A percentile compares a stretch with the other conserved stretches of the same genome.
Evolutionary conservation across 495 filamentous ascomycete species (phyloP).

Genomic region (Podospora conica): DNA sequence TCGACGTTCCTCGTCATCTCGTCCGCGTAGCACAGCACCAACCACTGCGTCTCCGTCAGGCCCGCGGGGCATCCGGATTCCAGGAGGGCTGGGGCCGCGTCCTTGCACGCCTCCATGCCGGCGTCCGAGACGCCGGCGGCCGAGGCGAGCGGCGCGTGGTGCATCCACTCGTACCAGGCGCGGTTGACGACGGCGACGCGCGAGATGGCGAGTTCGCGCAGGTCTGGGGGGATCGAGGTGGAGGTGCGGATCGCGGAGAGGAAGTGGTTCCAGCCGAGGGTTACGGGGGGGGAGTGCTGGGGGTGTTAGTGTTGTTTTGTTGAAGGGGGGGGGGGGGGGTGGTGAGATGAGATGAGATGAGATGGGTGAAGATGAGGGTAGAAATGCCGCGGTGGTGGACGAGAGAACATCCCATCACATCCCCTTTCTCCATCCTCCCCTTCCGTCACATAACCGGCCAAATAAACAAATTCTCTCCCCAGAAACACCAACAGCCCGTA

Average conservation of each 20-base stretch:
- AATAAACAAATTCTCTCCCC: no score
- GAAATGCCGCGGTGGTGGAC: background rate
- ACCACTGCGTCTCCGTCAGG: constrained; percentile 54
- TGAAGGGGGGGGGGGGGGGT: constrained; percentile 60
- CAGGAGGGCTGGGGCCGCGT: constrained; percentile 5
- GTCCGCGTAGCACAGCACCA: constrained; percentile 64
- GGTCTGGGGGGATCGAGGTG: constrained; percentile 51
- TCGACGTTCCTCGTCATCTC: constrained; percentile 64
- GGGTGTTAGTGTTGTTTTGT: constrained; percentile 55
- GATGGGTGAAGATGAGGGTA: constrained; percentile 44
- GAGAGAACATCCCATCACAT: background rate
- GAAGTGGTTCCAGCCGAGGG: constrained; percentile 78
- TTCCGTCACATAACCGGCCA: no score
- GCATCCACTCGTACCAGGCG: constrained; percentile 74
- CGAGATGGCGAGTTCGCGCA: constrained; percentile 68
- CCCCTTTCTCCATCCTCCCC: no score
- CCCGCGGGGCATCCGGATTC: constrained; percentile 8
- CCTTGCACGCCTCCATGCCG: constrained; percentile 39
- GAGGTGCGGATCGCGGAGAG: constrained; percentile 65
- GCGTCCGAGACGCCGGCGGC: constrained; percentile 43
- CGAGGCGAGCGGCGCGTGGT: constrained; percentile 59
- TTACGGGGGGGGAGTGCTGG: constrained; percentile 63
- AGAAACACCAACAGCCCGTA: no score
- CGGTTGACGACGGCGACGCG: constrained; percentile 67
- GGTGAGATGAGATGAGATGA: constrained; percentile 56